Evolutionary conservation across 768 basidiomycete genomes (phyloP), one percentile per base, ranked within the genome.

Genomic region (Xerocomus potaroensis): DNA sequence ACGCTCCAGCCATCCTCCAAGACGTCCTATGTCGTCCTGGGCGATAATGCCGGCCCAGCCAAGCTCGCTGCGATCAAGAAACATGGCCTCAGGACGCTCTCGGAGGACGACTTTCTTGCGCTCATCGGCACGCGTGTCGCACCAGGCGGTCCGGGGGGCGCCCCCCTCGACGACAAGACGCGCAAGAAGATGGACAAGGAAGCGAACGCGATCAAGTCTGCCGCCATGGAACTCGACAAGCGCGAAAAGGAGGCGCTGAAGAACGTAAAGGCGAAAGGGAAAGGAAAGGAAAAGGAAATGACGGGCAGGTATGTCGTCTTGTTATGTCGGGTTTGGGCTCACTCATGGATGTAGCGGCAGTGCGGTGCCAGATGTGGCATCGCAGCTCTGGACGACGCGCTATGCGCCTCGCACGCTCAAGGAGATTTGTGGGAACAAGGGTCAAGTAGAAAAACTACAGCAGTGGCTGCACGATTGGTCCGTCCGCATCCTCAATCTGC

Each of bases 351-450:
- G 40, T n/a, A 53, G 55, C 16, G 57, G 0, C 54, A 65, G 66
- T 19, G 49, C 61, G 36, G 4, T 72, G 24, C 43, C 67, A 2
- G 75, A 81, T 54, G 68, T 73, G 3, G 72, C 71, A 1, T 74
- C 76, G 3, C 91, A 95, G 62, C 73, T 98, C 1, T 98, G 96
- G 96, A 97, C 96, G 31, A 86, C 84, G 26, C 83, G 92, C 9
- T 99, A 99, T 62, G 95, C 96, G 0, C 96, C 96, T 1, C 81
- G 84, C 53, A 77, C 75, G 3, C 54, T 93, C 46, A 93, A 89
- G 57, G 92, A 99, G 47, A 79, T 99, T 15, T 97, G 94, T 51
- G 96, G 96, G 8, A 99, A 98, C 71, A 98, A 98, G 67, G 77
- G 80, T 0, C 78, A 83, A 44, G 85, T 98, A 1, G 94, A 98